phyloP scores from a whole-genome alignment of 2,329 filamentous ascomycete species.

The Atkinsonella hypoxylon region DNA sequence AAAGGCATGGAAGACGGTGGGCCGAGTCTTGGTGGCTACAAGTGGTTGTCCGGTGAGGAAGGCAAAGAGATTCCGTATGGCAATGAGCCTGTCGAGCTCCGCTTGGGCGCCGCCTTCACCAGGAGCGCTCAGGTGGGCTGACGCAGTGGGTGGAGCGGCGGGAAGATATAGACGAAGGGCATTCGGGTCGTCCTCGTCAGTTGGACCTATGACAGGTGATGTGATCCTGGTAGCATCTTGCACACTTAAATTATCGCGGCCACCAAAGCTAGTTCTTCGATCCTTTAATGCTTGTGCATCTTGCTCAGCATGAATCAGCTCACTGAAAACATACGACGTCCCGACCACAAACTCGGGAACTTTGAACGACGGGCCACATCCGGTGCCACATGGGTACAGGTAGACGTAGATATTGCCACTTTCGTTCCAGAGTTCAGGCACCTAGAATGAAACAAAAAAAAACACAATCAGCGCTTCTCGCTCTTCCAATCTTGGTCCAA shows the following conservation, averaged over 20 bases:
- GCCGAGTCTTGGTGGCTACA: conserved; percentile 41
- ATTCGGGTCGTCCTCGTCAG: conserved; percentile 26
- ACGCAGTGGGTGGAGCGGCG: conserved; percentile 25
- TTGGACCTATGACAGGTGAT: conserved; percentile 26
- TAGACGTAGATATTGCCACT: conserved; percentile 45
- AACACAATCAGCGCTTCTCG: too few relatives aligned
- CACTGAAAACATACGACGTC: conserved; percentile 41
- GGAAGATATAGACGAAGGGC: conserved; percentile 41
- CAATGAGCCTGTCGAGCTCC: conserved; percentile 44
- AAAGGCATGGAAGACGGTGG: conserved; percentile 42
- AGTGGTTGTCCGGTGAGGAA: conserved; percentile 52
- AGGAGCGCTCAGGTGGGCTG: conserved; percentile 21
- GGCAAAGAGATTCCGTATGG: conserved; percentile 53
- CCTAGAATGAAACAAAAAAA: conserved; percentile 22
- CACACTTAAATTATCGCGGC: conserved; percentile 33
- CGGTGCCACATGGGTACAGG: conserved; percentile 38
- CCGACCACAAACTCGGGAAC: conserved; percentile 41
- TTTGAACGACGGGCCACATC: conserved; percentile 47
- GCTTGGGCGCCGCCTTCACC: conserved; percentile 19
- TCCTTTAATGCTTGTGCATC: conserved; percentile 9
- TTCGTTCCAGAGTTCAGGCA: conserved; percentile 56
- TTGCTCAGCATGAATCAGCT: conserved; percentile 36
- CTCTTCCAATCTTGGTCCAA: background rate
- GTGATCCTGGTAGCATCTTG: conserved; percentile 34
- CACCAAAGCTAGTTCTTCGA: conserved; percentile 29